Base-by-base conservation (phyloP, 495 filamentous ascomycete species). In the Pseudoneurospora amorphoporcata region DNA sequence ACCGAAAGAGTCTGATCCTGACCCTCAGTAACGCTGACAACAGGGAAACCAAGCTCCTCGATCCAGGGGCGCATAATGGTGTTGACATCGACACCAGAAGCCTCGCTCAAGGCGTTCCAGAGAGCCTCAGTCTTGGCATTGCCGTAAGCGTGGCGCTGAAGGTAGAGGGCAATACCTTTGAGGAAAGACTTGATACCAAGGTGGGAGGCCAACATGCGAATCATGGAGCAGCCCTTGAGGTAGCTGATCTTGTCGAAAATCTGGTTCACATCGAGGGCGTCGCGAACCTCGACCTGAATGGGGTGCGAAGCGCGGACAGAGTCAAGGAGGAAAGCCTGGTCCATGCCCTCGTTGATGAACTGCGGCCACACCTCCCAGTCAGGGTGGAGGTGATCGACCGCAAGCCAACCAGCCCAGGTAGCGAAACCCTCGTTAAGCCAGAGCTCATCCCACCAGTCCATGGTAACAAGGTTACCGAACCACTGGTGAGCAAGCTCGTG, bases 341-440 rank as follows among this genome's bases (percentile, higher is more conserved):
- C 93, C 79, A 97, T 90, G 76, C 90, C 90, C 82, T 98, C 94
- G 82, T 92, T 92, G 75, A 97, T 92, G 84, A 97, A 99, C 84
- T 97, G 92, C 53, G 90, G 91, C 94, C 94, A 97, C 39, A 97
- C 89, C 76, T 97, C 90, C 93, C 94, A 97, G 69, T 96, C 94
- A 7, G 94, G 95, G 82, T 97, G 91, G 73, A 98, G 90, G 79
- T 95, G 88, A 80, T 97, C 92, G 32, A 93, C 90, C 17, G 95
- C 95, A 69, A 94, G 87, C 95, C 95, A 99, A 69, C 95, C 95
- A 69, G 97, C 93, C 95, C 95, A 98, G 5, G 95, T 99, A 32
- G 95, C 95, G 81, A 99, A 99, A 3, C 94, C 95, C 81, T 98
- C 95, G 73, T 96, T 96, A 14, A 98, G 87, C 95, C 95, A 99